A percentile compares a stretch with the other conserved stretches of the same genome.
Evolutionary conservation across 73 alveolate species (phyloP).

Genomic region (Paramecium biaurelia): DNA sequence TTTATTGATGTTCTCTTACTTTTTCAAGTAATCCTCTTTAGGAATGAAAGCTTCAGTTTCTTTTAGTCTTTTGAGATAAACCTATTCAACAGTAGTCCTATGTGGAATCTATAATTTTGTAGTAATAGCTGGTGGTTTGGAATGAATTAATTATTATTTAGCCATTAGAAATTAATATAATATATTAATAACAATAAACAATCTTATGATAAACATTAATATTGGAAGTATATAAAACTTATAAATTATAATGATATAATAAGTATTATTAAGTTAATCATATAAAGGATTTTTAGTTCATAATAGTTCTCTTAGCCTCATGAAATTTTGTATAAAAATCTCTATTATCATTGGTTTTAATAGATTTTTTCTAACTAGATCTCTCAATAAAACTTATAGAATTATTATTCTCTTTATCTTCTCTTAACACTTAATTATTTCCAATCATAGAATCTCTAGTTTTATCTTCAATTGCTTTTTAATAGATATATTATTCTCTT

Average conservation of each 20-base stretch:
- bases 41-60: conserved; percentile 28
- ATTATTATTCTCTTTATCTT: not conserved
- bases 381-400: conserved; percentile 19
- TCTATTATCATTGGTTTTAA: not conserved
- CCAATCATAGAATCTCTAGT: not conserved
- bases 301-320: not conserved
- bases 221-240: not conserved
- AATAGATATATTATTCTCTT: conserved; percentile 45
- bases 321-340: not conserved
- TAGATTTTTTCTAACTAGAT: conserved; percentile 15
- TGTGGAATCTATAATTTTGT: not conserved
- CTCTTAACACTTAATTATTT: not conserved
- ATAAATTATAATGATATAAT: not conserved
- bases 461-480: conserved; percentile 46
- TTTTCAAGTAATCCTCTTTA: not conserved
- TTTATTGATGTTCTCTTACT: not conserved
- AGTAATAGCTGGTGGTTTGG: not conserved
- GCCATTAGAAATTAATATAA: not conserved
- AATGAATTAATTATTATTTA: not conserved
- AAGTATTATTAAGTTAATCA: not conserved
- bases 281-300: not conserved
- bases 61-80: not conserved
- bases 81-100: conserved; percentile 45
- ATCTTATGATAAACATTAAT: no score
- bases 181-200: not conserved